phyloP scores from a whole-genome alignment of 1,284 basidiomycete genomes.

The Sporisorium iseilematis-ciliati region DNA sequence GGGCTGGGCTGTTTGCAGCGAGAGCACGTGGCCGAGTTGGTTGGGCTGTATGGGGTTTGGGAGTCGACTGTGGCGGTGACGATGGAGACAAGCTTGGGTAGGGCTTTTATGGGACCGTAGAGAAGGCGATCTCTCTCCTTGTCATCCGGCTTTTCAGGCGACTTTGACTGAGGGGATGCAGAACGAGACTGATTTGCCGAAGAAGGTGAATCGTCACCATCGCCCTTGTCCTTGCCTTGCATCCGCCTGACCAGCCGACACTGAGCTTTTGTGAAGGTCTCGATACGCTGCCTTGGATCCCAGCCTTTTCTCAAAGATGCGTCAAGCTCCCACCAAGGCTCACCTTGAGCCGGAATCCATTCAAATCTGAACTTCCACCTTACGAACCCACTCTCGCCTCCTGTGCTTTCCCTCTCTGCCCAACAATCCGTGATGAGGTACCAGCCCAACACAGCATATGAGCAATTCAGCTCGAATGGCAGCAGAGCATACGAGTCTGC shows the following conservation, averaged over 20 bases:
- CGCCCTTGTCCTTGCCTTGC: constrained; percentile 3
- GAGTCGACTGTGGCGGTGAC: constrained; percentile 3
- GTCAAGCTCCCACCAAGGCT: constrained; percentile 48
- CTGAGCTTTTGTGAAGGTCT: constrained; percentile 24
- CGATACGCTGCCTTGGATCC: constrained; percentile 29
- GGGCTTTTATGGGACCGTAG: constrained; percentile 13
- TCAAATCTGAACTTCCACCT: constrained; percentile 60
- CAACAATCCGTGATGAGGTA: constrained; percentile 55
- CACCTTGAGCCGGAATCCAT: constrained; percentile 45
- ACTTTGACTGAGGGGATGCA: neutral
- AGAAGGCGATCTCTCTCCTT: constrained; percentile 15
- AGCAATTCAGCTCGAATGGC: constrained; percentile 39
- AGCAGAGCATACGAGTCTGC: constrained; percentile 44
- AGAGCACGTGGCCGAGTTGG: constrained; percentile 23
- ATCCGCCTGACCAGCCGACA: constrained; percentile 13
- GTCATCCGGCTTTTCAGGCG: neutral
- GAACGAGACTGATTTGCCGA: neutral
- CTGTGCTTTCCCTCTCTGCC: constrained; percentile 35
- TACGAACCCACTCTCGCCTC: constrained; percentile 15
- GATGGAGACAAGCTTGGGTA: constrained; percentile 17
- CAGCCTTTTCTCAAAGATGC: constrained; percentile 5
- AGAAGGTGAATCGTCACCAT: neutral
- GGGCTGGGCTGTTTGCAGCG: constrained; percentile 17
- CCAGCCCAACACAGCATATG: constrained; percentile 59
- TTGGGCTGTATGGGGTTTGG: constrained; percentile 13